phyloP scores from a whole-genome alignment of 305 asterid species.

The Solanum chacoense region DNA sequence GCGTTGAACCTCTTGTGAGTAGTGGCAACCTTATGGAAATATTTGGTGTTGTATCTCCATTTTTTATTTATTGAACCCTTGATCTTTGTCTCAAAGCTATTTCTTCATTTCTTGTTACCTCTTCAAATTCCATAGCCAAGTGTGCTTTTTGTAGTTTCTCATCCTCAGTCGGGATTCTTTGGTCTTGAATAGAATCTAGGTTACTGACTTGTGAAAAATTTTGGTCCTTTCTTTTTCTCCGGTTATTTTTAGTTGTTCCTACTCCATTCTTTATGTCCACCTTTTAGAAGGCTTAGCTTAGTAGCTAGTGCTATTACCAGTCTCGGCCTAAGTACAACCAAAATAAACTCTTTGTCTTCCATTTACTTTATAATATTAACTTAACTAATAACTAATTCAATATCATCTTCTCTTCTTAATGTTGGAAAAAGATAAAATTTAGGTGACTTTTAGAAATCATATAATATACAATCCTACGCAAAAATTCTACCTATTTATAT shows the following conservation, averaged over 20 bases:
- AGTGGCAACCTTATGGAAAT: neutral
- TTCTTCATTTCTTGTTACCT: neutral
- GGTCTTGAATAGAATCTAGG: neutral
- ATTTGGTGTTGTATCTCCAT: neutral
- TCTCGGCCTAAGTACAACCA: neutral
- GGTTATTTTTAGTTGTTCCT: neutral
- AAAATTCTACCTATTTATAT: neutral
- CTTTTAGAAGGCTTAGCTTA: neutral
- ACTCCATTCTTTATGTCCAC: neutral
- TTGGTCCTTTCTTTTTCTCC: neutral
- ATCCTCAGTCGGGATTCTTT: neutral
- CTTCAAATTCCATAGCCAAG: neutral
- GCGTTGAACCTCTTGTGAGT: neutral
- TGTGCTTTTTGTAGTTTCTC: neutral
- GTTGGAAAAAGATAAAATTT: neutral
- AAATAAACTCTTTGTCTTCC: neutral
- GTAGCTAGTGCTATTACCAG: neutral
- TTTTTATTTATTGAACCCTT: neutral
- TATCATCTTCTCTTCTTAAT: neutral
- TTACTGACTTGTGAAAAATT: neutral
- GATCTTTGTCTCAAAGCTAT: neutral
- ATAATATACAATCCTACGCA: neutral
- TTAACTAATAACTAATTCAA: neutral
- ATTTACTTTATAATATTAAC: neutral
- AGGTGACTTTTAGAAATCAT: neutral